These are phyloP conservation scores for Linum trigynum DNA, from an alignment of 345 rosid species.

Conservation along the genomic window DNA sequence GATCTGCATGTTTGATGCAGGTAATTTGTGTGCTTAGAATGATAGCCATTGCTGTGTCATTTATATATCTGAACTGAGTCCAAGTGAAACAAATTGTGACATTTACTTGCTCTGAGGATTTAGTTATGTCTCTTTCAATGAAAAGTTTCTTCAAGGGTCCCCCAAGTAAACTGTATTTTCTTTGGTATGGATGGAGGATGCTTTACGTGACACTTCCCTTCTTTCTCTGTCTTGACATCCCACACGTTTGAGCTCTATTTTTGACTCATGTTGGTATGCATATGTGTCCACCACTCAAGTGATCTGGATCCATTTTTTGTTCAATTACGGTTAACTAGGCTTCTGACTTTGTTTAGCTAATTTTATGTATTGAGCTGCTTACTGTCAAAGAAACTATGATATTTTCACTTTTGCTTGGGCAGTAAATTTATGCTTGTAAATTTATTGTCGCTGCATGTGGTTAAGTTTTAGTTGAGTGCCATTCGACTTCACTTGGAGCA, in stretches of 20 bases:
- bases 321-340: background rate
- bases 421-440: too few relatives aligned
- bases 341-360: background rate
- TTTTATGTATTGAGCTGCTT: background rate
- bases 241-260: too few relatives aligned
- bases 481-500: background rate
- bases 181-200: background rate
- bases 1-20: background rate
- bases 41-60: too few relatives aligned
- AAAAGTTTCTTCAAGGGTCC: background rate
- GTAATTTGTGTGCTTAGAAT: too few relatives aligned
- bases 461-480: background rate
- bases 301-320: background rate
- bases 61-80: background rate
- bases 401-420: too few relatives aligned
- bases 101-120: background rate
- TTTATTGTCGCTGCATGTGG: background rate
- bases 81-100: background rate
- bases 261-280: too few relatives aligned
- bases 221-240: background rate
- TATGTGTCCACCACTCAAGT: too few relatives aligned
- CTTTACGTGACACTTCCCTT: background rate
- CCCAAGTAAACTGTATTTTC: too few relatives aligned
- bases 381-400: background rate
- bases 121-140: too few relatives aligned